Percentiles rank a stretch among this genome's conserved stretches.
Conservation (phyloP, 352 stramenopile species). For the Phytopythium boreale region DNA sequence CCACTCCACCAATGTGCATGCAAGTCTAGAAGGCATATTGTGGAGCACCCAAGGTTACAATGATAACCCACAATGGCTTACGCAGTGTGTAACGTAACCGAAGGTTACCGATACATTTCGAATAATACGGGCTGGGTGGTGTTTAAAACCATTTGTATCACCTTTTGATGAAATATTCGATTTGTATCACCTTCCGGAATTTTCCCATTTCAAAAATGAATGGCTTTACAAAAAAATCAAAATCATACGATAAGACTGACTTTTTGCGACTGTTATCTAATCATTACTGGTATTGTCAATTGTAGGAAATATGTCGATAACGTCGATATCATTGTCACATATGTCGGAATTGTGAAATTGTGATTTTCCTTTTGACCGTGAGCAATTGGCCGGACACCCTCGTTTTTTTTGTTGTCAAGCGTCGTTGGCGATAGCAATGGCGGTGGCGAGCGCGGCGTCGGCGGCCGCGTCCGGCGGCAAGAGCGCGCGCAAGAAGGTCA, state of each 20-base stretch:
- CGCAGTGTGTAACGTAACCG: no score
- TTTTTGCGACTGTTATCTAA: no score
- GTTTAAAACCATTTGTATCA: not conserved
- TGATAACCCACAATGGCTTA: not conserved
- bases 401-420: not conserved
- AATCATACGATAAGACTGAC: no score
- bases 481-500: conserved; percentile 29
- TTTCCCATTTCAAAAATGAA: not conserved
- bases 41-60: not conserved
- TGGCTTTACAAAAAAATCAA: no score
- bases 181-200: not conserved
- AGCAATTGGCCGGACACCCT: no score
- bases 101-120: no score
- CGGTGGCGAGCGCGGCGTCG: conserved; percentile 12
- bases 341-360: no score
- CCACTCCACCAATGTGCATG: not conserved
- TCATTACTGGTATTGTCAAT: no score
- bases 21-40: not conserved
- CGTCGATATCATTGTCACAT: no score
- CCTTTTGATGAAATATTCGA: not conserved
- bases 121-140: no score
- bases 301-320: no score
- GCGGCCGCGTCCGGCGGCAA: conserved; percentile 10
- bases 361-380: no score
- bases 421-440: not conserved